A percentile compares a stretch with the other conserved stretches of the same genome.
These are phyloP conservation scores for Diaporthe capsici DNA, from an alignment of 2,329 filamentous ascomycete species.

Conservation along the genomic window DNA sequence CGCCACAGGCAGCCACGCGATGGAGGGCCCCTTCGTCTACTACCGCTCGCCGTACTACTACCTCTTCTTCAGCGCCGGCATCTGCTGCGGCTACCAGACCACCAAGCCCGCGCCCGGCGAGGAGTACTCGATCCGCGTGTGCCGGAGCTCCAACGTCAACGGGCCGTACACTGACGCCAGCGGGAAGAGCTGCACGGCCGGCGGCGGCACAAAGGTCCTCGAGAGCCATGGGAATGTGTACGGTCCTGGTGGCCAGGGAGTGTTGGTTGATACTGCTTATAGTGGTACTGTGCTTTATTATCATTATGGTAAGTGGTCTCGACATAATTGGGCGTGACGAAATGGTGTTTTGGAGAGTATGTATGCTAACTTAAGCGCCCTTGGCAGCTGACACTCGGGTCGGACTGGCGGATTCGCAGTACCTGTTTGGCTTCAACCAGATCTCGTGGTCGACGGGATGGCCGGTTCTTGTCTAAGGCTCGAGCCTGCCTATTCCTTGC, in stretches of 20 bases:
- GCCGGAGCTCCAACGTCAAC: constrained; percentile 64
- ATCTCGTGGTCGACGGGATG: constrained; percentile 60
- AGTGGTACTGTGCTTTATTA: constrained; percentile 72
- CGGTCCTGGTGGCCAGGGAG: constrained; percentile 74
- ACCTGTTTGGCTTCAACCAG: constrained; percentile 62
- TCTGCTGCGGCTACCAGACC: constrained; percentile 70
- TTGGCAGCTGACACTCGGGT: constrained; percentile 63
- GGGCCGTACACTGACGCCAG: constrained; percentile 68
- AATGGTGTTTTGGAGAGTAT: too few relatives aligned
- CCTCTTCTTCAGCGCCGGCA: constrained; percentile 71
- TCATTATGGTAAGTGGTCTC: constrained; percentile 61
- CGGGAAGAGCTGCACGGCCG: constrained; percentile 65
- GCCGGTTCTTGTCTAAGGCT: constrained; percentile 49
- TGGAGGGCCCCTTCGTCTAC: constrained; percentile 69
- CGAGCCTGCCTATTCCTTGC: too few relatives aligned
- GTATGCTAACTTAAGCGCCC: not conserved
- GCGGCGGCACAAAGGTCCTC: constrained; percentile 72
- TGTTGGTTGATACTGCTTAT: constrained; percentile 62
- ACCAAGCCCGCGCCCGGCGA: constrained; percentile 64
- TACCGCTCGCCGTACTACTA: constrained; percentile 68
- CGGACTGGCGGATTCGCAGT: constrained; percentile 63
- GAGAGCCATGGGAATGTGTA: constrained; percentile 71
- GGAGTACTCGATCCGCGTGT: constrained; percentile 75
- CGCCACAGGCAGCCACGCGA: constrained; percentile 60
- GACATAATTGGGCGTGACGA: accelerated